Base-by-base conservation (phyloP, 2,329 filamentous ascomycete species). In the Leptographium lundbergii region DNA sequence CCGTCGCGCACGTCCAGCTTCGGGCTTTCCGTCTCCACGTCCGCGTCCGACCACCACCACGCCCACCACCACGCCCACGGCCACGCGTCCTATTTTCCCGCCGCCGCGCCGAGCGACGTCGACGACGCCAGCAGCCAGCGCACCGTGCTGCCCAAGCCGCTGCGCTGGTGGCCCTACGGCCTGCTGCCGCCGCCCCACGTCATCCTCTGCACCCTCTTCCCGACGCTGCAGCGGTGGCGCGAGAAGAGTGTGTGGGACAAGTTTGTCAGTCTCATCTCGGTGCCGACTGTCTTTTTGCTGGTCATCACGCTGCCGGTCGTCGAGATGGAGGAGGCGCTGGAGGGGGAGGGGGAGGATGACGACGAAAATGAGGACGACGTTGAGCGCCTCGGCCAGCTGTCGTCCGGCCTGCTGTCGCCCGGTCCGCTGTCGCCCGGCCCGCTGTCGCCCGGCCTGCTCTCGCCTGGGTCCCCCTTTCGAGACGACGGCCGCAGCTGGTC, bases 241-340 rank as follows among this genome's bases (percentile, higher is more conserved):
- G 82, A 87, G 32, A 97, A 96, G 72, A 84, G 77, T n/a, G 71
- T 87, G n/a, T 90, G 86, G 84, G 91, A 92, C 66, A 91, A 88
- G 67, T 73, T 91, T 52, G 74, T 96, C 54, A 92, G 90, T 50
- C 66, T 94, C 13, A 79, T 95, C 45, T 91, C 91, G 9, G 86
- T 90, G n/a, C 89, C 91, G 1, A 95, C 88, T 65, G 90, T 99
- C 45, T 89, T 99, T 62, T 74, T 97, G 2, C 77, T 99, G 4
- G 92, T 92, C 0, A 84, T 94, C 54, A 99, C 94, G 0, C 72
- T 99, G 5, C 94, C 95, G 0, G 91, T 99, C 0, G 89, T 96
- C 6, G 92, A 97, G 66, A 81, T 81, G 1, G 80, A 81, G 50
- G 78, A 81, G 24, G 77, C 79, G 14, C 80, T 82, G 19, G 72